phyloP scores from a whole-genome alignment of 202 grass and related monocot species.

The Eragrostis tef region DNA sequence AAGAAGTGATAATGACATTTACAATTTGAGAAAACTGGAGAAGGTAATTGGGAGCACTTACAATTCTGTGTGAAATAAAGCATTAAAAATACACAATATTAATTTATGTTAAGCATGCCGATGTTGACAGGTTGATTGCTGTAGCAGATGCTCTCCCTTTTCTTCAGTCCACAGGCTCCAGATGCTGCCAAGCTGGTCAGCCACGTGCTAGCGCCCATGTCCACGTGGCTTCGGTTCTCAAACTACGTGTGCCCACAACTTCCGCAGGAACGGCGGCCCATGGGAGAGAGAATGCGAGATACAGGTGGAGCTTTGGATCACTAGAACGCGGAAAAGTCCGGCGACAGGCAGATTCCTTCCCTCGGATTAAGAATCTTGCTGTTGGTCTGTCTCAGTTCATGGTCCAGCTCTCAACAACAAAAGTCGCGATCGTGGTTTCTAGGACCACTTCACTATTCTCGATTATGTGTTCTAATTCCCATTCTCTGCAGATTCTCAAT shows the following conservation, averaged over 20 bases:
- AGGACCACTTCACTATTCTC: neutral
- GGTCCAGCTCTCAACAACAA: neutral
- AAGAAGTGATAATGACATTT: too few species aligned
- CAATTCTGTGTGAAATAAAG: too few species aligned
- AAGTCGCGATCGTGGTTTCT: neutral
- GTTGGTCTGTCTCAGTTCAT: neutral
- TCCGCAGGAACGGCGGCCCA: neutral
- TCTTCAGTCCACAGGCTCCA: neutral
- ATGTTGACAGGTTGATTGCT: too few species aligned
- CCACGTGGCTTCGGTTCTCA: constrained; percentile 1
- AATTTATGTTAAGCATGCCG: too few species aligned
- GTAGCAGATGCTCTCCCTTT: neutral
- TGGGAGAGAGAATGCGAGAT: neutral
- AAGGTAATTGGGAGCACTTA: too few species aligned
- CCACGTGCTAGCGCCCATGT: neutral
- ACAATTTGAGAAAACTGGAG: too few species aligned
- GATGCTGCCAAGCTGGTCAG: neutral
- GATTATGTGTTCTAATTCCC: too few species aligned
- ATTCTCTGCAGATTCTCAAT: too few species aligned
- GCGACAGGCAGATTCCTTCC: neutral
- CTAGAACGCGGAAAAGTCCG: neutral
- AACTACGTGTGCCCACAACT: constrained; percentile 19
- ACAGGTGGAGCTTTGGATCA: neutral
- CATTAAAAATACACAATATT: too few species aligned
- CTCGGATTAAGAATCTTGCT: neutral